Base-by-base conservation (phyloP, 106 monocot species). In the Dioscorea dumetorum region DNA sequence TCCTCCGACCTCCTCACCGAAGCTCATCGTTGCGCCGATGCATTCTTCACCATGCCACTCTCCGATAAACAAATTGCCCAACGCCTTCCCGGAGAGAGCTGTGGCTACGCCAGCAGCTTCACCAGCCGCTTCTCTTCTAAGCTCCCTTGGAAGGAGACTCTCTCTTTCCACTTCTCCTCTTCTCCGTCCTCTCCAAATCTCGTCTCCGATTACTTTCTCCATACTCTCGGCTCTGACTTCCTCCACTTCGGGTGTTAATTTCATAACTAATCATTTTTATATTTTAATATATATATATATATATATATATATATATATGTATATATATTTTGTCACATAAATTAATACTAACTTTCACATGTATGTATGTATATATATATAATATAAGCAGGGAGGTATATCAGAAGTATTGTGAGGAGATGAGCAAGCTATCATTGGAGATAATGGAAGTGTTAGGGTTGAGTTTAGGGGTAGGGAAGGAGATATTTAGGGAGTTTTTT, bases 321-420 rank as follows among this genome's bases (percentile, higher is more conserved):
- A n/a, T n/a, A n/a, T n/a, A n/a, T n/a, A n/a, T n/a, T n/a, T n/a
- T n/a, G 20, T 21, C 28, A 61, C 8, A 28, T 28, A 22, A 12
- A 21, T 14, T 8, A 6, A 8, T 61, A 4, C 9, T 5, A 28
- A 23, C 3, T 4, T 12, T n/a, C n/a, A n/a, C n/a, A n/a, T n/a
- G n/a, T n/a, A n/a, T n/a, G n/a, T n/a, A n/a, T n/a, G n/a, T n/a
- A n/a, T n/a, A n/a, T n/a, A n/a, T n/a, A 13, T 33, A 4, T 63
- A 16, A n/a, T 17, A 33, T 28, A 17, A 49, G 61, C 80, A 88
- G 87, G 67, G 62, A 62, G 32, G 81, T 81, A 59, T 74, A 71
- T 49, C 66, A 88, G 76, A 56, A 73, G 54, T 88, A 88, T 71
- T 84, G 76, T 56, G 64, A 73, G 31, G 84, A 62, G 60, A 81